phyloP scores from a whole-genome alignment of 768 basidiomycete species.

The Thelephora aurantiotincta region DNA sequence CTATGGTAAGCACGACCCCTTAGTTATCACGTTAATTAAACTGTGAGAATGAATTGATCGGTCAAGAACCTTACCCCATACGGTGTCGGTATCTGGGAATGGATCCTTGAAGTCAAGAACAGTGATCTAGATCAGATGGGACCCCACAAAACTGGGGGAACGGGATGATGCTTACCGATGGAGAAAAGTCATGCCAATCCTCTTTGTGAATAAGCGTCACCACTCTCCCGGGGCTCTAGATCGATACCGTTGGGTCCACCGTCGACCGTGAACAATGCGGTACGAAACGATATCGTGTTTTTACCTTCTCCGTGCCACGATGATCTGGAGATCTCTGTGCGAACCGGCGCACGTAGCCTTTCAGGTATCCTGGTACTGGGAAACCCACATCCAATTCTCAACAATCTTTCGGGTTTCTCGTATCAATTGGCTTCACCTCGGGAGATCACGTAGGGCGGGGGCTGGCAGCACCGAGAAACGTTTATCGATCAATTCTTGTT shows the following conservation, averaged over 20 bases:
- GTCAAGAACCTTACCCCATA: constrained; percentile 53
- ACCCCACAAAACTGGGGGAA: not conserved
- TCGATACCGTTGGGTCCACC: not conserved
- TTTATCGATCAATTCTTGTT: not conserved
- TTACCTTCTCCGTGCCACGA: constrained; percentile 74
- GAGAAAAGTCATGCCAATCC: constrained; percentile 73
- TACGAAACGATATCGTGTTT: constrained; percentile 2
- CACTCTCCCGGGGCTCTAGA: constrained; percentile 71
- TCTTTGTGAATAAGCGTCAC: constrained; percentile 82
- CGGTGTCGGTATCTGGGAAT: constrained; percentile 59
- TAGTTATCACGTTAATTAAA: not conserved
- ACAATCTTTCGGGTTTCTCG: not conserved
- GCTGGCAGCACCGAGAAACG: constrained; percentile 26
- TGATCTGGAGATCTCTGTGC: constrained; percentile 90
- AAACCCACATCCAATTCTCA: not conserved
- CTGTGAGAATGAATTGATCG: not conserved
- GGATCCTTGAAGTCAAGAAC: constrained; percentile 32
- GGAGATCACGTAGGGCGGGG: constrained; percentile 63
- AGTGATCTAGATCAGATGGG: too few species aligned
- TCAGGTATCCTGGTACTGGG: constrained; percentile 68
- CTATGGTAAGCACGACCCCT: constrained; percentile 85
- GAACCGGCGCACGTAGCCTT: constrained; percentile 82
- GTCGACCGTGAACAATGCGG: not conserved
- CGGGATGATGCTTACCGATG: constrained; percentile 35
- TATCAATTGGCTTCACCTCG: constrained; percentile 33